Evolutionary conservation across 306 rosid genomes (phyloP), one percentile per base, ranked within the genome.

Genomic region (Crataegus laevigata): DNA sequence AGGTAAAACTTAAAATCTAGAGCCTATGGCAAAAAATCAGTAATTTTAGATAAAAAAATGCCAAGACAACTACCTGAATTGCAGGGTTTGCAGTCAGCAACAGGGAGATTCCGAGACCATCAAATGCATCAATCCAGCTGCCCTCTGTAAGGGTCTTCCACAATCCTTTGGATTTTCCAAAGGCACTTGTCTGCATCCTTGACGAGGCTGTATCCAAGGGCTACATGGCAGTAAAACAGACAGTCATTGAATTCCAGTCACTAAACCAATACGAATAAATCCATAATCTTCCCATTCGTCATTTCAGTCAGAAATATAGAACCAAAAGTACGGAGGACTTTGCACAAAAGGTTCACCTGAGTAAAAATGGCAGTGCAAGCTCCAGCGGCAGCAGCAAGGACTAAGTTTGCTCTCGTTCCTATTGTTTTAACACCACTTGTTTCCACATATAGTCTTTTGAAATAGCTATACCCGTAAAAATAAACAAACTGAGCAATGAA

Each of bases 131-230:
- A 72, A 85, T 89, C 99, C 96, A 92, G 60, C 75, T 79, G 51
- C 99, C 99, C 83, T 96, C 99, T 2, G 97, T 80, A 74, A 96
- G 91, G 75, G 98, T 96, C 79, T 78, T 75, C 89, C 89, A 82
- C 51, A 96, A 88, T 68, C 97, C 96, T 82, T 90, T 92, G 58
- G 99, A 90, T 86, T 96, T 96, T 80, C 99, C 99, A 51, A 96
- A 96, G 40, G 84, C 96, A 75, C 91, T 92, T 63, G 99, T 96
- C 86, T 96, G 99, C 97, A 96, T 96, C 87, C 90, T 87, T 30
- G 99, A 96, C 55, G 99, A 77, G 76, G 99, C 99, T 83, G 99
- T 96, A 81, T 96, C 99, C 80, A 96, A 88, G 78, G 99, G 98
- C 99, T 96, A 78, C 90, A 89, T 25, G 68, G 80, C 69, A 51